phyloP scores from a whole-genome alignment of 805 yeast genomes.

The Metschnikowia similis region DNA sequence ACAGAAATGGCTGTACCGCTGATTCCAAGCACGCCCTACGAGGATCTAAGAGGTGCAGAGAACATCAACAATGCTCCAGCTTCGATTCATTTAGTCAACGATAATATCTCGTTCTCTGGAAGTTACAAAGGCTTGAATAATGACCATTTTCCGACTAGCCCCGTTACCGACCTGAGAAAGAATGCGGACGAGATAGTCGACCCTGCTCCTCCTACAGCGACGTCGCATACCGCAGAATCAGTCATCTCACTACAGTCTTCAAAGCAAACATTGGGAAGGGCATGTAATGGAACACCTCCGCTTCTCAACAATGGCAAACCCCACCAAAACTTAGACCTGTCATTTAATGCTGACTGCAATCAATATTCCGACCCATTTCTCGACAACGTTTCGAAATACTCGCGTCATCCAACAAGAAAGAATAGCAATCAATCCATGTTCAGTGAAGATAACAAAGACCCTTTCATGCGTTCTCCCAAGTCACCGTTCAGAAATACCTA shows the following conservation, averaged over 20 bases:
- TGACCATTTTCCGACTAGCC: constrained; percentile 10
- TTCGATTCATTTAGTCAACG: constrained; percentile 11
- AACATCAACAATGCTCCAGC: constrained; percentile 13
- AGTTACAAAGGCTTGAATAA: constrained; percentile 9
- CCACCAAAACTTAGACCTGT: background rate
- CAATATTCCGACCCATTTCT: constrained; percentile 22
- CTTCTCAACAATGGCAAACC: constrained; percentile 5
- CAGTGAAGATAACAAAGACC: constrained; percentile 12
- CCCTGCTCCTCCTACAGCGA: constrained; percentile 2
- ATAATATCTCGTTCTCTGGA: constrained; percentile 13
- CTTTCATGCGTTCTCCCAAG: constrained; percentile 9
- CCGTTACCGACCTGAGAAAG: constrained; percentile 6
- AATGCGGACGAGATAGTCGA: constrained; percentile 8
- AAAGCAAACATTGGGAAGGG: constrained; percentile 13
- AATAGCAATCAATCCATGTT: constrained; percentile 12
- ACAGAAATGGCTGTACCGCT: constrained; percentile 3
- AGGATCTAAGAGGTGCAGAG: constrained; percentile 7
- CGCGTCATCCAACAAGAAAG: constrained; percentile 12
- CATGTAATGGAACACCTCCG: constrained; percentile 18
- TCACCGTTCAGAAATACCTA: constrained; percentile 7
- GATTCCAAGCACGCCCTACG: background rate
- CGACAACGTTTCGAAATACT: constrained; percentile 16
- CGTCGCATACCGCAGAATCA: constrained; percentile 18
- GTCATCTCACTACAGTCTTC: constrained; percentile 21
- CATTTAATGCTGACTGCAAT: constrained; percentile 10